Base-by-base conservation (phyloP, 2,329 filamentous ascomycete species). In the Capronia coronata region DNA sequence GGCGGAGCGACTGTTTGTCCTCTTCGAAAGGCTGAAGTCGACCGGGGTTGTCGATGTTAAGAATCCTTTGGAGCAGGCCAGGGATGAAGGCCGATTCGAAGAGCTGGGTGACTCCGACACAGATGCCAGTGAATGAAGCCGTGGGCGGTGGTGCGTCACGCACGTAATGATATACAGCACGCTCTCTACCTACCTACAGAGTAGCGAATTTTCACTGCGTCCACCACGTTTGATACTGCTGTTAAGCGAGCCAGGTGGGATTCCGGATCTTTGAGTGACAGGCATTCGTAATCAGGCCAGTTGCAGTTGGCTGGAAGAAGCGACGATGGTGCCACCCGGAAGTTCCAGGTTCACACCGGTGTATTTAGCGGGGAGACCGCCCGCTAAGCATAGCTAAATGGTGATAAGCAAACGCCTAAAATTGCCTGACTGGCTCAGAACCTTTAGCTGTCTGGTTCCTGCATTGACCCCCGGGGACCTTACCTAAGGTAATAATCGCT, bases 1-100 rank as follows among this genome's bases (percentile, higher is more conserved):
- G 64, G 91, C 90, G 0, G 91, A 96, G 67, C 79, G 82, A 49
- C 68, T 96, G 1, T 96, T 94, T 69, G 88, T 95, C 10, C 71
- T 96, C 2, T 96, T 96, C 68, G 89, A 96, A 68, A 78, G 86
- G 84, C 71, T 93, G 37, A 87, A 80, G 64, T 79, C 78, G 54
- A 93, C 83, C 9, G 88, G 88, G 2, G 75, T 94, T 3, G 74
- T 94, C 25, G 75, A 85, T 56, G 80, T 93, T 11, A 77, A 88
- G 66, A 94, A 94, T 63, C 88, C 87, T 0, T 82, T 94, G 1
- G 78, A 81, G 49, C 73, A 80, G 60, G 86, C 86, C 0, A 70
- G 82, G 48, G 77, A 79, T 39, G 79, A 84, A 56, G 87, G 87
- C 1, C 72, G 82, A 46, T 80, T 90, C 46, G 75, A 88, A 43